A percentile compares a stretch with the other conserved stretches of the same genome.
Conservation (phyloP, 2,329 filamentous ascomycete species). For the Moelleriella libera region DNA sequence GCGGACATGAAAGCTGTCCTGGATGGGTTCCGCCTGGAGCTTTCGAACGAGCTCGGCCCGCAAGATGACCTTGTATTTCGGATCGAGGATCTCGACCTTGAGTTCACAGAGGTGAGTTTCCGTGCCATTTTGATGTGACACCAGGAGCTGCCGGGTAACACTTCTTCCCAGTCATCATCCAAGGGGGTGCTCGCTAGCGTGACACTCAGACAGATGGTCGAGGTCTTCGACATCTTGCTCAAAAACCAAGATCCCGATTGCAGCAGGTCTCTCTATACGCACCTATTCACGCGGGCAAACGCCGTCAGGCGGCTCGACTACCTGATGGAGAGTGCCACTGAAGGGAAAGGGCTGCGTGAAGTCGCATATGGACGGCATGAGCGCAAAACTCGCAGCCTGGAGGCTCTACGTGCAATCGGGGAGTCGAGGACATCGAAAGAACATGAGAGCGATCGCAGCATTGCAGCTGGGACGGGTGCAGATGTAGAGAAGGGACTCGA, state of each 20-base stretch:
- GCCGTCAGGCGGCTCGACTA: conserved; percentile 23
- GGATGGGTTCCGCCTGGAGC: conserved; percentile 27
- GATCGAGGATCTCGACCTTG: conserved; percentile 35
- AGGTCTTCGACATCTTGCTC: conserved; percentile 26
- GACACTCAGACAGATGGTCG: conserved; percentile 26
- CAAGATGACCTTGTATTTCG: conserved; percentile 37
- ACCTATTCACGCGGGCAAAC: conserved; percentile 25
- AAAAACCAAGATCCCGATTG: conserved; percentile 28
- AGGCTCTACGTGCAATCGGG: not conserved
- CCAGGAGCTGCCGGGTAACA: too few relatives aligned
- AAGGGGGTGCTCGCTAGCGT: conserved; percentile 18
- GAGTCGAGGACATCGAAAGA: conserved; percentile 5
- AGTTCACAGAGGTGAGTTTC: conserved; percentile 34
- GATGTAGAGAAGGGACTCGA: too few relatives aligned
- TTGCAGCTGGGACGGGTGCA: too few relatives aligned
- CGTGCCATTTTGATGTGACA: conserved; percentile 10
- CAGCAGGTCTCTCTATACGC: conserved; percentile 24
- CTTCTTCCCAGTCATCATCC: conserved; percentile 17
- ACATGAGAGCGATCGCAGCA: conserved; percentile 9
- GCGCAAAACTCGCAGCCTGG: conserved; percentile 6
- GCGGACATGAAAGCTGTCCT: conserved; percentile 29
- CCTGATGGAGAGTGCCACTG: conserved; percentile 25
- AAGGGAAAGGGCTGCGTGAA: conserved; percentile 25
- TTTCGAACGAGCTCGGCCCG: conserved; percentile 27
- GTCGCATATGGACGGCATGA: conserved; percentile 22